These are phyloP conservation scores for Fusarium secorum DNA, from an alignment of 2,329 filamentous ascomycete species.

Conservation along the genomic window DNA sequence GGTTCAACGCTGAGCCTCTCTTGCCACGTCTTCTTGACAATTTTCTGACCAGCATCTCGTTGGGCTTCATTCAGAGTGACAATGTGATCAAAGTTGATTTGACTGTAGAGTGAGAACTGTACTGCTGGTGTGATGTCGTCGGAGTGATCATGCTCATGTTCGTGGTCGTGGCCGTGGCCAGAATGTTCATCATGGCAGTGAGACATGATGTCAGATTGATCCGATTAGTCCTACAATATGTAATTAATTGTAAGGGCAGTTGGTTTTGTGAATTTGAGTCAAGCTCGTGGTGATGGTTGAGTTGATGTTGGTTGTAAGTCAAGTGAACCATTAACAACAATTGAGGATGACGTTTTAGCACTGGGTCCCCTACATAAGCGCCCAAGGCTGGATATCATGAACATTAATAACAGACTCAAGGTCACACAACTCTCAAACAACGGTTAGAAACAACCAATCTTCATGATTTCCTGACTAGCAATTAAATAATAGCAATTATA, in stretches of 20 bases:
- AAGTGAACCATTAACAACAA: constrained; percentile 11
- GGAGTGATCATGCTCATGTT: constrained; percentile 79
- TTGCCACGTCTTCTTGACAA: constrained; percentile 91
- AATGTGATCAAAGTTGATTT: constrained; percentile 89
- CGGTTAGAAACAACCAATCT: neutral
- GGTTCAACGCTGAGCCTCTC: constrained; percentile 76
- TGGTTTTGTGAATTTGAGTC: neutral
- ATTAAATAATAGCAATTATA: neutral
- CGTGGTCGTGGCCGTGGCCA: constrained; percentile 62
- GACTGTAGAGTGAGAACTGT: constrained; percentile 88
- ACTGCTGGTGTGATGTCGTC: constrained; percentile 93
- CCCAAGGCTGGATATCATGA: constrained; percentile 9
- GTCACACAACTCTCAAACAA: neutral
- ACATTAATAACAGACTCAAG: neutral
- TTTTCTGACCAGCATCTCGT: constrained; percentile 71
- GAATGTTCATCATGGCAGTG: constrained; percentile 62
- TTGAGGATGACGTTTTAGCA: constrained; percentile 33
- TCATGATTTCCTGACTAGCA: neutral
- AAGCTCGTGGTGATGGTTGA: neutral
- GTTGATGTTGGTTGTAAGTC: constrained; percentile 34
- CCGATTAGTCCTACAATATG: neutral
- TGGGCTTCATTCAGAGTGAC: constrained; percentile 83
- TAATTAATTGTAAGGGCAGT: neutral
- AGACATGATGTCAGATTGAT: constrained; percentile 44
- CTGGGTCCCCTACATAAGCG: constrained; percentile 10